Percentiles rank a stretch among this genome's conserved stretches.
phyloP scores from a whole-genome alignment of 352 stramenopile species.

The Pythium apleroticum region DNA sequence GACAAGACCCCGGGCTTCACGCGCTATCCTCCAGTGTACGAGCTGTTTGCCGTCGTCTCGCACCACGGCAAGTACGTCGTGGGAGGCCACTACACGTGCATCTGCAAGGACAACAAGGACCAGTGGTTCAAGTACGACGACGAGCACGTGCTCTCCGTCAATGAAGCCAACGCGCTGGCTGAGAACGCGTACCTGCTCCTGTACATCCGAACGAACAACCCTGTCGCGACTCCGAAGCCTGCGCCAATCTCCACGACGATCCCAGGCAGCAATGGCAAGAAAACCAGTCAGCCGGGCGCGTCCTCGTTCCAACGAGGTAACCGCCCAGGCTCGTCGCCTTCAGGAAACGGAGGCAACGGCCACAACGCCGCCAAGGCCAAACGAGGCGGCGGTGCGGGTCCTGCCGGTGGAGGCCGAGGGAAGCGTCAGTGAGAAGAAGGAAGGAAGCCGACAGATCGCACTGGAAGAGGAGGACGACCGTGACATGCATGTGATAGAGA shows the following conservation, averaged over 20 bases:
- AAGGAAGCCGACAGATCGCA: not conserved
- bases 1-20: conserved; percentile 10
- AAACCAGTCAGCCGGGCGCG: not conserved
- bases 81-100: conserved; percentile 79
- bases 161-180: conserved; percentile 60
- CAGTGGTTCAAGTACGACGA: conserved; percentile 87
- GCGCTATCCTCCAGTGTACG: conserved; percentile 46
- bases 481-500: not conserved
- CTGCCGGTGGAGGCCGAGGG: conserved; percentile 5
- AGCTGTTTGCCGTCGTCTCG: conserved; percentile 83
- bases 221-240: conserved; percentile 20
- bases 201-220: conserved; percentile 58
- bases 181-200: conserved; percentile 83
- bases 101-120: conserved; percentile 87
- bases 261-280: conserved; percentile 19
- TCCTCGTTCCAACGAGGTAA: conserved; percentile 1
- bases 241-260: conserved; percentile 22
- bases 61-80: conserved; percentile 81
- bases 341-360: not conserved
- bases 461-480: too few species aligned
- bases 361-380: not conserved
- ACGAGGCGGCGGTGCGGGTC: conserved; percentile 9
- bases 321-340: conserved; percentile 3
- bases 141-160: conserved; percentile 77
- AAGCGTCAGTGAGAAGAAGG: conserved; percentile 14